A percentile compares a stretch with the other conserved stretches of the same genome.
These are phyloP conservation scores for Emmonsia crescens DNA, from an alignment of 2,329 filamentous ascomycete species.

Conservation along the genomic window DNA sequence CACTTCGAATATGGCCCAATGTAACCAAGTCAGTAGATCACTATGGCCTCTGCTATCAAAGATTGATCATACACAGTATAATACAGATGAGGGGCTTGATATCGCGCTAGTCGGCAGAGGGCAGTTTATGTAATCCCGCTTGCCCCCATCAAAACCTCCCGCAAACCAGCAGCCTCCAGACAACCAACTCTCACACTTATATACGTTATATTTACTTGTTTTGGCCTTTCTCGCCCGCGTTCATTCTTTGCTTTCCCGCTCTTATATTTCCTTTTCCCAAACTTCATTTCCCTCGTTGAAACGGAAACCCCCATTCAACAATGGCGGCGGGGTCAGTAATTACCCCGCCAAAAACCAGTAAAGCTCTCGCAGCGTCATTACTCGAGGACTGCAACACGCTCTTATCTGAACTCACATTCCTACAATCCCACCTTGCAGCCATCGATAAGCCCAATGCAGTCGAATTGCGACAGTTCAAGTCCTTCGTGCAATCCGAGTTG, in stretches of 20 bases:
- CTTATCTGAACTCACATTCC: slow-evolving; percentile 36
- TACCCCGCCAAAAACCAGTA: background rate
- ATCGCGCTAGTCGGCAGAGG: background rate
- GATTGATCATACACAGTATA: too few relatives aligned
- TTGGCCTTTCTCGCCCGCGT: background rate
- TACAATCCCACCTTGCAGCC: slow-evolving; percentile 32
- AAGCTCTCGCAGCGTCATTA: slow-evolving; percentile 22
- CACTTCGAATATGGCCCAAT: too few relatives aligned
- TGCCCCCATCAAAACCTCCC: background rate
- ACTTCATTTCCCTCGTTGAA: background rate
- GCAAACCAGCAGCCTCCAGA: background rate
- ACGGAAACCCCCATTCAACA: background rate
- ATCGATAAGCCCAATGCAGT: slow-evolving; percentile 36
- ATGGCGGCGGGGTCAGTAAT: background rate
- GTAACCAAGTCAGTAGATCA: too few relatives aligned
- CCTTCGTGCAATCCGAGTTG: slow-evolving; percentile 38
- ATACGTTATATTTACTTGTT: background rate
- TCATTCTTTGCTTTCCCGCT: background rate
- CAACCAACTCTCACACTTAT: background rate
- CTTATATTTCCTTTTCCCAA: background rate
- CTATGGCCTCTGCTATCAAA: too few relatives aligned
- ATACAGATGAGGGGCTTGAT: too few relatives aligned
- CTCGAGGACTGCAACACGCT: slow-evolving; percentile 31
- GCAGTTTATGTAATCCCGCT: background rate
- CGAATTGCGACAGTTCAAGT: slow-evolving; percentile 41